Percentiles rank a stretch among this genome's conserved stretches.
phyloP scores from a whole-genome alignment of 352 stramenopile species.

The Phytopythium litorale region DNA sequence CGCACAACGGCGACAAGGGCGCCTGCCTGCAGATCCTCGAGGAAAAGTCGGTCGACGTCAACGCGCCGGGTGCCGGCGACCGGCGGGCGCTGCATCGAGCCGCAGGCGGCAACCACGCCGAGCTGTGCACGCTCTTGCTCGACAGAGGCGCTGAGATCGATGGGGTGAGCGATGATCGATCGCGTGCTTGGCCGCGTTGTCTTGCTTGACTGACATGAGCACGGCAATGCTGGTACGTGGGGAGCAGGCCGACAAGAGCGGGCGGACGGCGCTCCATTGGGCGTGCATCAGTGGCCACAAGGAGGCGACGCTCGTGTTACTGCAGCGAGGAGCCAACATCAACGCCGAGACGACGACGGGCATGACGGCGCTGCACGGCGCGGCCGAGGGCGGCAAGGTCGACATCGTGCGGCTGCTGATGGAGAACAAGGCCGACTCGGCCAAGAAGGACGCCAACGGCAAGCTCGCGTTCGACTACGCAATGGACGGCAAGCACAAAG shows the following conservation, averaged over 20 bases:
- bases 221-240: not conserved
- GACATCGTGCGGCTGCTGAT: constrained; percentile 91
- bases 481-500: constrained; percentile 91
- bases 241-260: constrained; percentile 88
- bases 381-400: constrained; percentile 88
- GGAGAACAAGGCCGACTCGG: constrained; percentile 86
- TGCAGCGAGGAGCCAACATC: constrained; percentile 86
- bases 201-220: not conserved
- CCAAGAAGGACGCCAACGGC: constrained; percentile 86
- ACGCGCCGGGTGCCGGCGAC: constrained; percentile 82
- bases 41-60: constrained; percentile 87
- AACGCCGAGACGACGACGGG: constrained; percentile 89
- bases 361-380: constrained; percentile 87
- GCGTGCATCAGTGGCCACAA: constrained; percentile 91
- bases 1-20: constrained; percentile 88
- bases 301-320: constrained; percentile 78
- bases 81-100: constrained; percentile 85
- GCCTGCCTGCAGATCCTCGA: constrained; percentile 85
- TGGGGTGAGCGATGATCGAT: constrained; percentile 35
- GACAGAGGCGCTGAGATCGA: constrained; percentile 87
- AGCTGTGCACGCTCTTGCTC: constrained; percentile 84
- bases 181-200: not conserved
- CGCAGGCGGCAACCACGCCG: constrained; percentile 85
- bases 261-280: constrained; percentile 91
- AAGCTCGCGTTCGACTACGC: constrained; percentile 92